Conservation (phyloP, 306 rosid species). For the Gastrolobium bilobum region DNA sequence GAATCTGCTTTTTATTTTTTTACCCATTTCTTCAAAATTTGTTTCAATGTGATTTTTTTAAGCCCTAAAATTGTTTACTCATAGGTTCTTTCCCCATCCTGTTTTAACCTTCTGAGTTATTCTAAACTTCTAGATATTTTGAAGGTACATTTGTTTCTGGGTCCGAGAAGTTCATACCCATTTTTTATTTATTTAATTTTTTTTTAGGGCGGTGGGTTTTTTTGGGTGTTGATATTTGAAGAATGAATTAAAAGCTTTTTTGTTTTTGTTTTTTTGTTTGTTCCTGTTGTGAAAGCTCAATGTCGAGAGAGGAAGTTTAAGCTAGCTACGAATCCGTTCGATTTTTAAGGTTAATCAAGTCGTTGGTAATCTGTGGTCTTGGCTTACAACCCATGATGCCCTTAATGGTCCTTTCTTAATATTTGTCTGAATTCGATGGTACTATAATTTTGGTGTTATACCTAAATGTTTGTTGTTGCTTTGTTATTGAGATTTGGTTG, state of each 20-base stretch:
- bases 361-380: background rate
- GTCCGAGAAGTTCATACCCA: background rate
- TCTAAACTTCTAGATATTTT: background rate
- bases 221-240: background rate
- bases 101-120: background rate
- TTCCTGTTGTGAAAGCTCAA: background rate
- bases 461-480: background rate
- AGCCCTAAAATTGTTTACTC: background rate
- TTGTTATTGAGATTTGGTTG: constrained; percentile 9
- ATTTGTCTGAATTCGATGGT: background rate
- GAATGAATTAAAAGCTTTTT: background rate
- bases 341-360: background rate
- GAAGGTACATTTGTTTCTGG: background rate
- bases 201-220: background rate
- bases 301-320: background rate
- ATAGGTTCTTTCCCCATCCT: too few species aligned
- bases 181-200: background rate
- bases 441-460: background rate
- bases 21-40: background rate
- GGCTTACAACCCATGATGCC: background rate
- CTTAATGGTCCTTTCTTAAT: background rate
- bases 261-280: background rate
- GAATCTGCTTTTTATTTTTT: background rate
- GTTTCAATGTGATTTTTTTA: background rate
- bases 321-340: background rate